Conservation (phyloP, 75 land plant species). For the Sequoia sempervirens region DNA sequence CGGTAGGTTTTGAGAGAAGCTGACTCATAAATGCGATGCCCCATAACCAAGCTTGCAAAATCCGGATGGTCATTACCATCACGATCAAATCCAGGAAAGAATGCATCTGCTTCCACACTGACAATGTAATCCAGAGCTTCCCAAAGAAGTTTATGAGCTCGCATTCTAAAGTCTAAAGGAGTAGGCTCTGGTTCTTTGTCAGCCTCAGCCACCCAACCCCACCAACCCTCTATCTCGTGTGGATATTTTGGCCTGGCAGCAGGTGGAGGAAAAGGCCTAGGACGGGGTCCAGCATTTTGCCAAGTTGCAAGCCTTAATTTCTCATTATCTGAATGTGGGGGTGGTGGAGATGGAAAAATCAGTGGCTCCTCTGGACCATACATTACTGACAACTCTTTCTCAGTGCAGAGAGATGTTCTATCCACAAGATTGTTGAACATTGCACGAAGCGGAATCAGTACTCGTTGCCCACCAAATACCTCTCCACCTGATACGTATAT, state of each 20-base stretch:
- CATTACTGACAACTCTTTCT: slow-evolving; percentile 49
- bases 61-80: slow-evolving; percentile 76
- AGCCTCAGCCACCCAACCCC: slow-evolving; percentile 70
- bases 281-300: slow-evolving; percentile 69
- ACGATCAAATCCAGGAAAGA: slow-evolving; percentile 76
- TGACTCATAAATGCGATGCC: slow-evolving; percentile 70
- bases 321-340: slow-evolving; percentile 22
- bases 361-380: slow-evolving; percentile 57
- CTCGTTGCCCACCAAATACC: slow-evolving; percentile 81
- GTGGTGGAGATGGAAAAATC: slow-evolving; percentile 14
- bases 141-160: slow-evolving; percentile 74
- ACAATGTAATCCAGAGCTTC: slow-evolving; percentile 78
- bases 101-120: slow-evolving; percentile 71
- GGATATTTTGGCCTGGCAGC: slow-evolving; percentile 49
- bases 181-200: slow-evolving; percentile 60
- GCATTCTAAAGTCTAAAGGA: slow-evolving; percentile 41
- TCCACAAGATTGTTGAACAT: slow-evolving; percentile 82
- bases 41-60: slow-evolving; percentile 83
- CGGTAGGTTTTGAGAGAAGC: slow-evolving; percentile 65
- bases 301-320: slow-evolving; percentile 38
- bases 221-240: slow-evolving; percentile 77
- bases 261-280: slow-evolving; percentile 81
- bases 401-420: slow-evolving; percentile 56
- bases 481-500: slow-evolving; percentile 77
- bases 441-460: slow-evolving; percentile 66